Conservation (phyloP, 2,329 filamentous ascomycete species). For the Orbilia ellipsospora region DNA sequence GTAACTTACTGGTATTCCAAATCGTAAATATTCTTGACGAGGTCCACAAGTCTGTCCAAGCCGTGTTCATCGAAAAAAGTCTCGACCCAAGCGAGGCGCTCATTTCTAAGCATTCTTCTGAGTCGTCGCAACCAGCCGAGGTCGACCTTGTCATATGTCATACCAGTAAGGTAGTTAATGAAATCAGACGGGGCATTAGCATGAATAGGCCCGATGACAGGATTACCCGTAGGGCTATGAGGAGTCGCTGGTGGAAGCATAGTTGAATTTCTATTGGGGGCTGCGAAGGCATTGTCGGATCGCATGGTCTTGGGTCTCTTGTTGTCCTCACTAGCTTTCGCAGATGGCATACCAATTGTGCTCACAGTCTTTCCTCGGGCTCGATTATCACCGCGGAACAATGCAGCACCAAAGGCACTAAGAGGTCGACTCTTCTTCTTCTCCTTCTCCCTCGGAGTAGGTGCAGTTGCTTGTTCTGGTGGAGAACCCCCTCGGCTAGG, state of each 20-base stretch:
- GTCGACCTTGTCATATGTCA: conserved; percentile 70
- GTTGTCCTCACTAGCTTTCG: conserved; percentile 20
- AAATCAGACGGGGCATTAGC: conserved; percentile 39
- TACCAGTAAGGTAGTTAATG: conserved; percentile 32
- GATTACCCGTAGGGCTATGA: conserved; percentile 14
- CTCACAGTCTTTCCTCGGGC: conserved; percentile 43
- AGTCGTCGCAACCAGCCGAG: conserved; percentile 97
- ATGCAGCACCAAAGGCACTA: conserved; percentile 39
- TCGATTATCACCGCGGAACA: conserved; percentile 44
- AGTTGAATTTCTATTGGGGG: background rate
- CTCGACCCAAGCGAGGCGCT: conserved; percentile 95
- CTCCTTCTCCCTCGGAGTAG: conserved; percentile 38
- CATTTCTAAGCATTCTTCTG: conserved; percentile 86
- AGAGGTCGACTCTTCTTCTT: conserved; percentile 36
- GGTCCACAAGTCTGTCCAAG: conserved; percentile 86
- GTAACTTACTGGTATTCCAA: conserved; percentile 88
- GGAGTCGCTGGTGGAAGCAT: background rate
- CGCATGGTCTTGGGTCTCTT: conserved; percentile 39
- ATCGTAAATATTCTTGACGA: conserved; percentile 69
- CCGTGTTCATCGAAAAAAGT: conserved; percentile 88
- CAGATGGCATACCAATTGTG: conserved; percentile 23
- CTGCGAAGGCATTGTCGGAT: conserved; percentile 33
- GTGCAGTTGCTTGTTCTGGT: conserved; percentile 2
- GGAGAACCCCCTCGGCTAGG: conserved; percentile 31
- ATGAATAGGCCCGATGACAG: conserved; percentile 32